Evolutionary conservation across 768 basidiomycete species (phyloP).

Genomic region (Tulasnella calospora): DNA sequence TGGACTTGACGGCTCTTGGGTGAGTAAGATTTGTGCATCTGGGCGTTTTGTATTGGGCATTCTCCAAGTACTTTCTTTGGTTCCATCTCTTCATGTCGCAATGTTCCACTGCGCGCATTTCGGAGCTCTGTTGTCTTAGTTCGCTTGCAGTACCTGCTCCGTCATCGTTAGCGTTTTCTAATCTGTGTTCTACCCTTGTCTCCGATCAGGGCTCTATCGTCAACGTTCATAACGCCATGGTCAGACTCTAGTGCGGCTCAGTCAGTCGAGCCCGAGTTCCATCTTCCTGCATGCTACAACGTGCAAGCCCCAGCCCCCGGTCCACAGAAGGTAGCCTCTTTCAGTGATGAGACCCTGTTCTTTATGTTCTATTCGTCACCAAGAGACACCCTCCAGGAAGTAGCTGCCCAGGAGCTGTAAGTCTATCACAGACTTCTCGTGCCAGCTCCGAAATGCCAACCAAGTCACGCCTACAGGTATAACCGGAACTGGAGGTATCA

Average conservation of each 20-base stretch:
- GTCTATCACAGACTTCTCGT: conserved; percentile 36
- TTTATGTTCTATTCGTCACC: conserved; percentile 98
- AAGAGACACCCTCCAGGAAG: conserved; percentile 86
- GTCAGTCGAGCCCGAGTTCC: conserved; percentile 86
- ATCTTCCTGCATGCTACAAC: conserved; percentile 86
- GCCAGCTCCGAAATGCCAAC: background rate
- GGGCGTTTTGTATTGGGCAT: background rate
- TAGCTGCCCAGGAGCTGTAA: conserved; percentile 91
- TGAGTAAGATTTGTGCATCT: conserved; percentile 40
- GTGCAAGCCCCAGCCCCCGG: conserved; percentile 84
- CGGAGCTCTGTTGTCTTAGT: background rate
- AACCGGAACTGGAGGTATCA: conserved; percentile 96
- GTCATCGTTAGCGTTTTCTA: background rate
- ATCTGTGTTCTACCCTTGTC: background rate
- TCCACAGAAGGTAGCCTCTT: conserved; percentile 70
- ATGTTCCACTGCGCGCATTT: background rate
- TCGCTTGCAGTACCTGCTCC: conserved; percentile 4
- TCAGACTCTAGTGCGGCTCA: conserved; percentile 81
- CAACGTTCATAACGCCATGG: conserved; percentile 96
- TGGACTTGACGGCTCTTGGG: conserved; percentile 83
- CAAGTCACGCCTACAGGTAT: conserved; percentile 50
- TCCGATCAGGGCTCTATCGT: conserved; percentile 65
- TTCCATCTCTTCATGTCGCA: background rate
- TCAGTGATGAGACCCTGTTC: conserved; percentile 94
- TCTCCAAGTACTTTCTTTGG: background rate